Percentiles rank a stretch among this genome's conserved stretches.
Evolutionary conservation across 2,329 filamentous ascomycete genomes (phyloP).

Genomic region (Epichloe coenophiala): DNA sequence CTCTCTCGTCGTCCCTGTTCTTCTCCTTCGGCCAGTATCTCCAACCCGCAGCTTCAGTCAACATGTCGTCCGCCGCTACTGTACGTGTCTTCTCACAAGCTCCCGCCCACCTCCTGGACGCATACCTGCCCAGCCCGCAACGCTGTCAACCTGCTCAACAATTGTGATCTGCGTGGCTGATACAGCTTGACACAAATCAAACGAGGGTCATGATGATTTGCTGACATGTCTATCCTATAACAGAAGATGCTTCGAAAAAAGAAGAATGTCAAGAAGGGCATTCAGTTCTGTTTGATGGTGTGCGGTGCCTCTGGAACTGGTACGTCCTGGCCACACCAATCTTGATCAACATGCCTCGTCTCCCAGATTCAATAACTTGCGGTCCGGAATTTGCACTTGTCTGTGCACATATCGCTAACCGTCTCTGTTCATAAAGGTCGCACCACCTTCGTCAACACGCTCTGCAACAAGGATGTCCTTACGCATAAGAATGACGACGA

Average conservation of each 20-base stretch:
- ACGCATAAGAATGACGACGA: constrained; percentile 89
- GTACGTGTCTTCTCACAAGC: constrained; percentile 6
- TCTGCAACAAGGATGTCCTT: constrained; percentile 89
- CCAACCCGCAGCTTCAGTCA: constrained; percentile 5
- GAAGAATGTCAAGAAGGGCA: constrained; percentile 99
- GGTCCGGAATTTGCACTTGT: background rate
- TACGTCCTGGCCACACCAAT: constrained; percentile 31
- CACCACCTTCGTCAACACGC: constrained; percentile 98
- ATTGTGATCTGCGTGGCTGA: constrained; percentile 5
- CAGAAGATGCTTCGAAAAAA: constrained; percentile 96
- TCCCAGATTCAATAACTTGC: background rate
- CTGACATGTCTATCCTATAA: constrained; percentile 15
- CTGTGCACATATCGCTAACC: background rate
- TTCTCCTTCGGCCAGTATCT: constrained; percentile 5
- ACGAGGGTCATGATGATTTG: constrained; percentile 3
- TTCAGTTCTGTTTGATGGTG: constrained; percentile 99
- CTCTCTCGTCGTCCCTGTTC: constrained; percentile 7
- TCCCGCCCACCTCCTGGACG: constrained; percentile 1
- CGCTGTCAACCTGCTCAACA: background rate
- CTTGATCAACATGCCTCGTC: background rate
- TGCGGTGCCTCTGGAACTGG: constrained; percentile 97
- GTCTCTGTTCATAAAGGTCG: constrained; percentile 45
- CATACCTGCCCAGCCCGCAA: background rate
- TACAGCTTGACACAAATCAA: background rate
- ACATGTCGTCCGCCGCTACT: constrained; percentile 14